Evolutionary conservation across 805 yeast species (phyloP).

Genomic region (Candida silvicultrix): DNA sequence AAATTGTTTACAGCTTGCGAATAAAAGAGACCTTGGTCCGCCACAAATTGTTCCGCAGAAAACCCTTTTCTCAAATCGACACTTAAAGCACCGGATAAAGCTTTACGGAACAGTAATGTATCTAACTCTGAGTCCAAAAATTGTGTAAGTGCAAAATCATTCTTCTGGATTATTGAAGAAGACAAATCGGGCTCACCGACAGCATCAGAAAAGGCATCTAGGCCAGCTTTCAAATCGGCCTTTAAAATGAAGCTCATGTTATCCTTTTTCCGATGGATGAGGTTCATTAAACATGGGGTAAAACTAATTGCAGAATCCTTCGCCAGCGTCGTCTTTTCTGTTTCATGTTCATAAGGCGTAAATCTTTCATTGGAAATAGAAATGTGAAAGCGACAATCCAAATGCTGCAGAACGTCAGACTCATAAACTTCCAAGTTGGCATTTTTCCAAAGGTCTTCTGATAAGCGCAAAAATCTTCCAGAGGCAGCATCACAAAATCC

Average conservation of each 20-base stretch:
- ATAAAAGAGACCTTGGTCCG: constrained; percentile 56
- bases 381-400: constrained; percentile 75
- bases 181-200: constrained; percentile 56
- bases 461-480: constrained; percentile 55
- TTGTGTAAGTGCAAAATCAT: constrained; percentile 36
- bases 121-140: constrained; percentile 43
- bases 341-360: constrained; percentile 61
- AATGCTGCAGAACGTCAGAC: constrained; percentile 65
- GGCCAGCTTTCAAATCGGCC: constrained; percentile 62
- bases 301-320: constrained; percentile 31
- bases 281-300: constrained; percentile 44
- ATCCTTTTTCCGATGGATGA: constrained; percentile 49
- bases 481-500: constrained; percentile 59
- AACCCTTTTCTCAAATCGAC: constrained; percentile 25
- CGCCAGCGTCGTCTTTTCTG: constrained; percentile 34
- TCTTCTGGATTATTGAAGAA: constrained; percentile 37
- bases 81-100: constrained; percentile 43
- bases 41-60: constrained; percentile 30
- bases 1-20: constrained; percentile 63
- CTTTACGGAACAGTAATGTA: constrained; percentile 36
- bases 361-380: constrained; percentile 51
- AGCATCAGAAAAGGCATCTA: constrained; percentile 67
- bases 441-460: constrained; percentile 46
- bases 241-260: constrained; percentile 56
- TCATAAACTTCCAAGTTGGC: constrained; percentile 44